Base-by-base conservation (phyloP, 2,329 filamentous ascomycete genomes). In the Acephala macrosclerotiorum region DNA sequence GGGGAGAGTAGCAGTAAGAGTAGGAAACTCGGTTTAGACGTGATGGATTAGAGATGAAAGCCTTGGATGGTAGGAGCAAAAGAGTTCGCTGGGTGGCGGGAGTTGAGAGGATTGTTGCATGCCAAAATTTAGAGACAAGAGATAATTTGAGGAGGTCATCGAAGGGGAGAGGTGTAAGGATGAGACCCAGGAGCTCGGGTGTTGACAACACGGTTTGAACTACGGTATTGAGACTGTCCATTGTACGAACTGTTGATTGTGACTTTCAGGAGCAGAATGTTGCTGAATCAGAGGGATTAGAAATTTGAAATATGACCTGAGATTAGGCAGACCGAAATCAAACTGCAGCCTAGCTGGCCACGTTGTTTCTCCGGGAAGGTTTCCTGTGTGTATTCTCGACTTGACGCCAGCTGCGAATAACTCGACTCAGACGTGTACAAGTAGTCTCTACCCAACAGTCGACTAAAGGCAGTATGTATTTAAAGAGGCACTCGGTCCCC, bases 21-120 rank as follows among this genome's bases (percentile, higher is more conserved):
- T 33, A 33, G 29, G 29, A 33, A 4, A 33, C 29, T 9, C 29
- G 4, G 29, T 33, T 33, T 33, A 33, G 29, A 33, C 29, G 29
- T 33, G 4, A 9, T 33, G 29, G 29, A 33, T 33, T 33, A 5
- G 29, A 33, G 29, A 33, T 33, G 29, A 33, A 33, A 33, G 29
- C 29, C 29, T 33, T 33, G 2, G 42, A 33, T 18, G 51, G 53
- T 25, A 47, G 40, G 22, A 58, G 29, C 16, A 47, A 16, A 7
- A 58, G 42, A 40, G 42, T 60, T n/a, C 45, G 45, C 2, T 51
- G 58, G 58, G 49, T 40, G 29, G 45, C 49, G 22, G 42, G 58
- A 16, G 58, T 51, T 20, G n/a, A 51, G 20, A 60, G 58, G 45
- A 53, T 60, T 4, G 33, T 53, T 40, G 45, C 33, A 22, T 38